phyloP scores from a whole-genome alignment of 164 flowering plant genomes.

The Protea cynaroides region DNA sequence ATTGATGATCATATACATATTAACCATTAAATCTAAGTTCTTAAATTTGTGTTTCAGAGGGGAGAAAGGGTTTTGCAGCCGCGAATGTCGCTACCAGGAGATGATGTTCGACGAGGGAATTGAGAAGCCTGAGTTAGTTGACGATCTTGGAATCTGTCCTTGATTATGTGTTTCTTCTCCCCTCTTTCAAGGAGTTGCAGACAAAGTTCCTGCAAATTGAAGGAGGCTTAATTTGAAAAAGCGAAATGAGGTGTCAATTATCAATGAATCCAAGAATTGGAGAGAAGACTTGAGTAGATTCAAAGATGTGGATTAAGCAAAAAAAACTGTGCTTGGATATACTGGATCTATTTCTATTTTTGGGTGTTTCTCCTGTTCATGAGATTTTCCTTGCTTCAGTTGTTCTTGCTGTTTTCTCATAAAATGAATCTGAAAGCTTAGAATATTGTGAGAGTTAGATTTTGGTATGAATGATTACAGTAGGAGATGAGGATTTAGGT shows the following conservation, averaged over 20 bases:
- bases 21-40: too few relatives aligned
- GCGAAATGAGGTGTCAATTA: too few relatives aligned
- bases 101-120: slow-evolving; percentile 54
- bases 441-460: slow-evolving; percentile 10
- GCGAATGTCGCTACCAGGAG: slow-evolving; percentile 68
- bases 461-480: slow-evolving; percentile 7
- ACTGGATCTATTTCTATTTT: background rate
- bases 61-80: slow-evolving; percentile 90
- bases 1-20: too few relatives aligned
- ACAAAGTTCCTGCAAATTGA: background rate
- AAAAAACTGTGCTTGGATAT: slow-evolving; percentile 5
- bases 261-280: background rate
- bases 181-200: slow-evolving; percentile 3
- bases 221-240: background rate
- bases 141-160: slow-evolving; percentile 14
- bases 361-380: background rate
- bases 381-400: background rate
- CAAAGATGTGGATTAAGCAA: background rate
- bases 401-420: slow-evolving; percentile 1
- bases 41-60: slow-evolving; percentile 38
- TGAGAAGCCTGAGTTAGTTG: slow-evolving; percentile 30
- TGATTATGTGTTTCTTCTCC: slow-evolving; percentile 7
- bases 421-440: background rate
- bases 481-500: slow-evolving; percentile 12
- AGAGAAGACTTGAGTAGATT: slow-evolving; percentile 2